Evolutionary conservation across 768 basidiomycete genomes (phyloP), one percentile per base, ranked within the genome.

Genomic region (Butyriboletus loyo): DNA sequence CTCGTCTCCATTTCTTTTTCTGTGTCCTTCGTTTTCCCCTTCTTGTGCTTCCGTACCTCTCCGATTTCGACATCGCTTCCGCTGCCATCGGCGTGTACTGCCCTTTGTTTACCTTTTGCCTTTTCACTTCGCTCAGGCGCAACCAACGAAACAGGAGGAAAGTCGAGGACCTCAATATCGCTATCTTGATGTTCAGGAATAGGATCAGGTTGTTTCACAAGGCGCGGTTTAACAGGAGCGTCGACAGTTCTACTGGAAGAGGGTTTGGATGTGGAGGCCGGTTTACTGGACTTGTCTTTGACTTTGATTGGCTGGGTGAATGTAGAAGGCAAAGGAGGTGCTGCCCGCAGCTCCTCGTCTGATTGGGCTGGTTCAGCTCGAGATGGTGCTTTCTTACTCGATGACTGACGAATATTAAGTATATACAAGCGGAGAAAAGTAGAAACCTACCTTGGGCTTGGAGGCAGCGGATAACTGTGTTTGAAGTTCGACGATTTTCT

Each of bases 401-500:
- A 36, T 17, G 51, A 27, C 65, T 68, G 14, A 35, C 31, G 14
- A 22, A 41, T 42, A 14, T 50, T 27, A 19, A 19, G 19, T 35
- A 27, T 24, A 28, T n/a, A 25, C 46, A 11, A 45, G 30, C 19
- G 3, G 13, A 24, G 9, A 25, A 28, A 56, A 56, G 25, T 11
- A 21, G 24, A 40, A 42, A 28, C 46, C 1, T 40, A 59, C 46
- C 63, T 69, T 41, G 64, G 68, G 46, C 66, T 70, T 53, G 63
- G 66, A 21, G 67, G 68, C 73, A 11, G 67, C 60, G 38, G 77
- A 73, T 2, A 82, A 63, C 30, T 77, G 75, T 4, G 62, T 59
- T 55, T 79, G 72, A 15, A 85, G 71, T 43, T 76, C 76, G 19
- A 73, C 65, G 24, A 80, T 64, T 55, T 74, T 69, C 48, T 75